phyloP scores from a whole-genome alignment of 352 stramenopile genomes.

The Phytophthora agathidicida region DNA sequence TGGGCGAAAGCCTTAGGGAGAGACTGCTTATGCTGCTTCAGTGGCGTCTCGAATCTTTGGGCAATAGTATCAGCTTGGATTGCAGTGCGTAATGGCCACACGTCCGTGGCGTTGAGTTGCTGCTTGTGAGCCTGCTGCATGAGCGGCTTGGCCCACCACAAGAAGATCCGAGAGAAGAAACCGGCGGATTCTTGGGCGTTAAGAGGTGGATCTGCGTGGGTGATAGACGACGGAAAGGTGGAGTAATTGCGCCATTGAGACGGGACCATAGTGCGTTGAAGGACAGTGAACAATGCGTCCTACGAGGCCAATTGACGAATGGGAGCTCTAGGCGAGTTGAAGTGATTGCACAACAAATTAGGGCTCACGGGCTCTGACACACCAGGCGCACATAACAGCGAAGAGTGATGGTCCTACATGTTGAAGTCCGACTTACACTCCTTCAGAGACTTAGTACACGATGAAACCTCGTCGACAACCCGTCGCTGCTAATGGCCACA shows the following conservation, averaged over 20 bases:
- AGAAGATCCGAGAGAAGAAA: constrained; percentile 38
- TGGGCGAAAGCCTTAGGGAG: constrained; percentile 33
- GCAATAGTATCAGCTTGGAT: constrained; percentile 27
- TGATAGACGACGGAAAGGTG: constrained; percentile 3
- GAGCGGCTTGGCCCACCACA: constrained; percentile 54
- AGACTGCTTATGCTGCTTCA: constrained; percentile 19
- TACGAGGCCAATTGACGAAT: constrained; percentile 14
- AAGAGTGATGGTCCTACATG: no score
- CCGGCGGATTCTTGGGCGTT: constrained; percentile 25
- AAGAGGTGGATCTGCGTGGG: neutral
- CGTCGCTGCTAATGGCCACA: constrained; percentile 44
- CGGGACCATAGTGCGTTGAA: neutral
- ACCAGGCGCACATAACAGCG: no score
- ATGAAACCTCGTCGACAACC: constrained; percentile 55
- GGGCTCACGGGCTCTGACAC: no score
- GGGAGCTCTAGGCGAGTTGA: no score
- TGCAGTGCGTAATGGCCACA: constrained; percentile 38
- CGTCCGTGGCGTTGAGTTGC: constrained; percentile 45
- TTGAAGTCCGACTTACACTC: no score
- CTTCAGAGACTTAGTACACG: constrained; percentile 41
- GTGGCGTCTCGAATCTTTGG: constrained; percentile 25
- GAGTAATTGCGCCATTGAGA: constrained; percentile 12
- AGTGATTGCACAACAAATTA: no score
- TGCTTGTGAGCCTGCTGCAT: constrained; percentile 44
- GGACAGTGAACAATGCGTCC: no score